Evolutionary conservation across 2,329 filamentous ascomycete genomes (phyloP), one percentile per base, ranked within the genome.

Genomic region (Aspergillus glaucus): DNA sequence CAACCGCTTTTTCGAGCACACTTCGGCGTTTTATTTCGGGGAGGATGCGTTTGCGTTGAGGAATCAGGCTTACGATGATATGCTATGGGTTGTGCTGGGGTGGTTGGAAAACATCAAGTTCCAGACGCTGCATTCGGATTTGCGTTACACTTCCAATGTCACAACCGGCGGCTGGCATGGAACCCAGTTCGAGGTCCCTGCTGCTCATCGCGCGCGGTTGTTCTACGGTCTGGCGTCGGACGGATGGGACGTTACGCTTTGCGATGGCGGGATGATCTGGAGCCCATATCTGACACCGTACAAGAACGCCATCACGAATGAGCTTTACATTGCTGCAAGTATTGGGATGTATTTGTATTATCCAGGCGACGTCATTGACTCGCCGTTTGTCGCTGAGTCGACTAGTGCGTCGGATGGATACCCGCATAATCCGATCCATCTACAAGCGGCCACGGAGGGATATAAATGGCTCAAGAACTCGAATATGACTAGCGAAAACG

Each of bases 281-380:
- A 94, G 87, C 56, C 88, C 88, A 2, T 80, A 81, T 32, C 72
- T 92, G 24, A 69, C 78, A 36, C 89, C 90, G 0, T 97, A 96
- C 74, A 97, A 96, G 65, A 97, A 97, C 62, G 89, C 92, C 54
- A 94, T 97, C 59, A 97, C 92, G 26, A 96, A 96, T 62, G 83
- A 96, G 64, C 79, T 96, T 1, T 96, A 81, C 70, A 88, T 96
- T 51, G 79, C 91, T 0, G 89, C 88, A 0, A 93, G 87, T 19
- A 80, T 92, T 32, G 81, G 79, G 46, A 96, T 97, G 92, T 96
- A 95, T 63, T 78, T 93, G 4, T 80, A 92, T 62, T 94, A 91
- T 56, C 88, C 91, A 0, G 88, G 89, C 1, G 89, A 95, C 63
- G 69, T 77, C 32, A 88, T 91, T 55, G 74, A 78, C 17, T 84